Percentiles rank a stretch among this genome's conserved stretches.
phyloP scores from a whole-genome alignment of 2,329 filamentous ascomycete species.

The Aschersonia sp. region DNA sequence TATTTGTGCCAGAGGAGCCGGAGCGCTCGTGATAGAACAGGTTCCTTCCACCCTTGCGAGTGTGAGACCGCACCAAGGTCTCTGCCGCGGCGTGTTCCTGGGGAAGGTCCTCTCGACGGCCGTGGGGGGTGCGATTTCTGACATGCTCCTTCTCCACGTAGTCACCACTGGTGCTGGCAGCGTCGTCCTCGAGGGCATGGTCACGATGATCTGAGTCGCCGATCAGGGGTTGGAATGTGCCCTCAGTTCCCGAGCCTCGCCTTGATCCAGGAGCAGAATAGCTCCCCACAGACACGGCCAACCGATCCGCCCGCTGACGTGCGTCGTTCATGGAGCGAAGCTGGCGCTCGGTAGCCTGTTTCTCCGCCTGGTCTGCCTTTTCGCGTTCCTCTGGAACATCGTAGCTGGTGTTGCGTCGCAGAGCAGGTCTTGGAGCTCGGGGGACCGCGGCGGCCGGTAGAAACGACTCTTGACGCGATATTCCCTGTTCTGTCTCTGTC shows the following conservation, averaged over 20 bases:
- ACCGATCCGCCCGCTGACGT: constrained; percentile 20
- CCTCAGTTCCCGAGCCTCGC: constrained; percentile 18
- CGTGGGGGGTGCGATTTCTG: constrained; percentile 11
- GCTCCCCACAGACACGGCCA: constrained; percentile 24
- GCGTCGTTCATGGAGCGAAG: constrained; percentile 25
- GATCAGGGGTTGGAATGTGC: constrained; percentile 18
- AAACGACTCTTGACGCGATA: constrained; percentile 5
- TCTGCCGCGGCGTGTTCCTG: constrained; percentile 15
- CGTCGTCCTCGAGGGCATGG: constrained; percentile 7
- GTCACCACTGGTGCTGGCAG: constrained; percentile 3
- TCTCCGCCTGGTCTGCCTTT: constrained; percentile 23
- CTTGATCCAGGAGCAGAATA: constrained; percentile 21
- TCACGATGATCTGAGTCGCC: constrained; percentile 15
- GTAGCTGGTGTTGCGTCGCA: constrained; percentile 28
- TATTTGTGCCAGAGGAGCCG: constrained; percentile 19
- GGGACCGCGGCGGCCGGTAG: constrained; percentile 3
- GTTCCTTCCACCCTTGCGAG: constrained; percentile 11
- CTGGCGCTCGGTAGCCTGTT: constrained; percentile 19
- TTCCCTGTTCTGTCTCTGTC: constrained; percentile 15
- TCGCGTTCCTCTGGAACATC: constrained; percentile 24
- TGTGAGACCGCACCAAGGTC: constrained; percentile 19
- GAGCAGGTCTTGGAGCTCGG: constrained; percentile 18
- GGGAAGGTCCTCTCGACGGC: constrained; percentile 9
- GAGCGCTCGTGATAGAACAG: constrained; percentile 16
- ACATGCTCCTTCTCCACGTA: constrained; percentile 4